Base-by-base conservation (phyloP, 768 basidiomycete species). In the Phylloporus scabripes region DNA sequence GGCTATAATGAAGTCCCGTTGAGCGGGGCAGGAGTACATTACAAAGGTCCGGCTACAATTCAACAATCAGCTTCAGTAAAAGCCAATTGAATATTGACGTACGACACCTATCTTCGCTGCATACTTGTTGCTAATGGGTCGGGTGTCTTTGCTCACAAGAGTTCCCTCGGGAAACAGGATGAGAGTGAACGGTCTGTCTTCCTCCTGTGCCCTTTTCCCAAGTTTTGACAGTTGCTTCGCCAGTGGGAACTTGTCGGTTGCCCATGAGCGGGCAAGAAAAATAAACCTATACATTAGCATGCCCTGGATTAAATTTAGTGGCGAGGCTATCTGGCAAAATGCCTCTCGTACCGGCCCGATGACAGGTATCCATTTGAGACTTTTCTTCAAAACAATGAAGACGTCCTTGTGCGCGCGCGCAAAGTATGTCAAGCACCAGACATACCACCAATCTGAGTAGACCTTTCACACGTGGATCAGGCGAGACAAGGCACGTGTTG, bases 281-380 rank as follows among this genome's bases (percentile, higher is more conserved):
- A 97, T 92, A 68, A 98, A 98, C 50, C 83, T 76, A 69, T 82
- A 96, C 72, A 92, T 85, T 78, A 88, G 92, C 92, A 96, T 97
- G 49, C 80, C 87, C 89, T 91, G 42, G 12, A 9, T 34, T 32
- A 17, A 28, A 28, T 42, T 59, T 24, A 60, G 53, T 42, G 18
- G 28, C 32, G 42, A 40, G n/a, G 49, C 32, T 23, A 38, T 21
- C 15, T 28, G 34, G n/a, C 8, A n/a, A 2, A 38, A 43, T 45
- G 42, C 31, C 45, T 10, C 44, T 60, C 78, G 47, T 68, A 92
- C 92, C 85, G 90, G 92, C 12, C 95, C 95, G 23, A 93, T 65
- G 41, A 99, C 64, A 15, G 95, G 95, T 3, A 95, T 64, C 76
- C 81, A 85, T 59, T 87, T 87, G 51, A 98, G 73, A 58, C 84